Percentiles rank a stretch among this genome's conserved stretches.
phyloP scores from a whole-genome alignment of 345 rosid species.

The Ceriops decandra region DNA sequence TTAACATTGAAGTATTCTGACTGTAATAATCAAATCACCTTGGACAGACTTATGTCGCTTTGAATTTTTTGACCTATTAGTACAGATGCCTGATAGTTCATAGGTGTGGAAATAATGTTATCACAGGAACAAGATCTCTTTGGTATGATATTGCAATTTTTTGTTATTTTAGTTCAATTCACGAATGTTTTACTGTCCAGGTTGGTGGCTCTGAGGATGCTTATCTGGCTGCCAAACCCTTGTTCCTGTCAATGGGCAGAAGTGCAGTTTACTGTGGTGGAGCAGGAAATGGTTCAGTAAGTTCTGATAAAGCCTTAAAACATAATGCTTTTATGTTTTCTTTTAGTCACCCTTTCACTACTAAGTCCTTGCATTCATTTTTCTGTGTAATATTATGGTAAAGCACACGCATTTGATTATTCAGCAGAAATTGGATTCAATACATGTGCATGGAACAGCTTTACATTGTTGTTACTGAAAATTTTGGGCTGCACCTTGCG shows the following conservation, averaged over 20 bases:
- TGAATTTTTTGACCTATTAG: too few species aligned
- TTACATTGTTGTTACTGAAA: too few species aligned
- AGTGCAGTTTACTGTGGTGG: constrained; percentile 81
- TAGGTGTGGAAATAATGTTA: background rate
- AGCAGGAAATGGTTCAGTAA: constrained; percentile 92
- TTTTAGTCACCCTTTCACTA: background rate
- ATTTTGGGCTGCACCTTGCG: too few species aligned
- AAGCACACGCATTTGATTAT: background rate
- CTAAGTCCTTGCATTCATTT: background rate
- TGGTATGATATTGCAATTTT: background rate
- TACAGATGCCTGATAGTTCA: background rate
- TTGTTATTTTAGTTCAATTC: constrained; percentile 1
- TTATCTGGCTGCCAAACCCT: constrained; percentile 58
- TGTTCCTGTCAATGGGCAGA: constrained; percentile 79
- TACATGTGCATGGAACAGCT: background rate
- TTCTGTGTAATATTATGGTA: background rate
- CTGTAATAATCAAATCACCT: too few species aligned
- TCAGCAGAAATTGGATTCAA: too few species aligned
- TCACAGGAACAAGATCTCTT: background rate
- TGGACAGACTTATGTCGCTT: too few species aligned
- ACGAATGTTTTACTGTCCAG: constrained; percentile 37
- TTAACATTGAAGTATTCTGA: too few species aligned
- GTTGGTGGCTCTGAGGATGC: constrained; percentile 89
- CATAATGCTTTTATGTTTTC: background rate
- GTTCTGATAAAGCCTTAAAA: constrained; percentile 24